A percentile compares a stretch with the other conserved stretches of the same genome.
These are phyloP conservation scores for Groenewaldozyma tartarivorans DNA, from an alignment of 805 yeast genomes.

Conservation along the genomic window DNA sequence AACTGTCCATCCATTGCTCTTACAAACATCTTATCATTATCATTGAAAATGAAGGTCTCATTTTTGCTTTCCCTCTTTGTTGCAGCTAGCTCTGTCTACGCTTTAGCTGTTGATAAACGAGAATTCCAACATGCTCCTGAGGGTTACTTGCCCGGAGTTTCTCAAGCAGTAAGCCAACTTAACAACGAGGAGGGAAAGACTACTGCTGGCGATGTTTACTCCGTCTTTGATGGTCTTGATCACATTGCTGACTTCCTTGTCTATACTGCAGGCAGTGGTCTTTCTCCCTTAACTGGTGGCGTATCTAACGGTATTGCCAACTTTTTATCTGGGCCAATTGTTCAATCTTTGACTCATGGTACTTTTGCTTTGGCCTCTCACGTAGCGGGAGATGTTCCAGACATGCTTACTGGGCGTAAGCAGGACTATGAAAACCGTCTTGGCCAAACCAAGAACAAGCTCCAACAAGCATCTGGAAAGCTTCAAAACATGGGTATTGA, in stretches of 20 bases:
- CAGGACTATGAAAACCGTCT: no score
- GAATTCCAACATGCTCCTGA: constrained; percentile 9
- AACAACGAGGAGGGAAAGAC: constrained; percentile 6
- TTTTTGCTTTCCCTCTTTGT: no score
- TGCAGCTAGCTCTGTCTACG: constrained; percentile 3
- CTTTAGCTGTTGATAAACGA: neutral
- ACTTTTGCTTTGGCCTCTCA: constrained; percentile 11
- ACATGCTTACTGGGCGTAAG: constrained; percentile 4
- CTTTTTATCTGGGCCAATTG: constrained; percentile 10
- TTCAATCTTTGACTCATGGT: constrained; percentile 11
- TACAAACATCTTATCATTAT: no score
- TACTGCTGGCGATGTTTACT: constrained; percentile 8
- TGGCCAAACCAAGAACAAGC: neutral
- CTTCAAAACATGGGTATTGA: neutral
- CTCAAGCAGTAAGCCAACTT: neutral
- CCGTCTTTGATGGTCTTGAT: constrained; percentile 7
- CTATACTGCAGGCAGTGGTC: constrained; percentile 5
- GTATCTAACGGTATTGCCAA: constrained; percentile 6
- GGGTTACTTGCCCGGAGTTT: constrained; percentile 6
- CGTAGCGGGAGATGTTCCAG: constrained; percentile 7
- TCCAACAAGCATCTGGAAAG: neutral
- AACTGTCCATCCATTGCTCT: no score
- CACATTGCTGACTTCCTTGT: constrained; percentile 9
- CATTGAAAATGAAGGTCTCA: no score
- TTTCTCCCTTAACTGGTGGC: constrained; percentile 9